Evolutionary conservation across 2,329 filamentous ascomycete species (phyloP).

Genomic region (Zopfia rhizophila): DNA sequence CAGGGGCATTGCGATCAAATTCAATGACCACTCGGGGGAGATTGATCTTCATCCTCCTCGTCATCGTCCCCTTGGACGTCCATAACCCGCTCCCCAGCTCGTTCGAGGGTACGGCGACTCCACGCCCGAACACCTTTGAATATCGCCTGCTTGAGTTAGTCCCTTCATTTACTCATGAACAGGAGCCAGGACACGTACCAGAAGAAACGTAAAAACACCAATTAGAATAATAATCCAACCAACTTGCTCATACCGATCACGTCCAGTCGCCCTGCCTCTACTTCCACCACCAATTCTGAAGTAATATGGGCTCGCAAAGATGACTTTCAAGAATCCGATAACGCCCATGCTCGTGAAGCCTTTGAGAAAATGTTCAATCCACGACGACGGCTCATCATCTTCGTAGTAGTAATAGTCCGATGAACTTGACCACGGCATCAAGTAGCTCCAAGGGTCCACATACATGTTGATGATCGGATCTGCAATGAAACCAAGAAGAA

Average conservation of each 20-base stretch:
- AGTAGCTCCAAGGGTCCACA: slow-evolving; percentile 72
- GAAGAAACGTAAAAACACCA: slow-evolving; percentile 82
- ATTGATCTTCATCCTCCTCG: slow-evolving; percentile 61
- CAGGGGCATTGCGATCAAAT: neutral
- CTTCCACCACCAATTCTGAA: slow-evolving; percentile 71
- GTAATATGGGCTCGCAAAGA: slow-evolving; percentile 79
- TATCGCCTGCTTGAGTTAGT: slow-evolving; percentile 66
- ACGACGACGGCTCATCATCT: slow-evolving; percentile 62
- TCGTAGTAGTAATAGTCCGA: slow-evolving; percentile 38
- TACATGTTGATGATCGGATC: slow-evolving; percentile 93
- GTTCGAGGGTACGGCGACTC: slow-evolving; percentile 77
- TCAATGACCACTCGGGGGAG: neutral
- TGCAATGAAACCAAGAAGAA: slow-evolving; percentile 87
- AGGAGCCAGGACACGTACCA: slow-evolving; percentile 64
- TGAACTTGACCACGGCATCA: slow-evolving; percentile 46
- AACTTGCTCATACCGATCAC: slow-evolving; percentile 80
- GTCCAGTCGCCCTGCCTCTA: slow-evolving; percentile 71
- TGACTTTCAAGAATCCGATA: slow-evolving; percentile 83
- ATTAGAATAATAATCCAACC: slow-evolving; percentile 83
- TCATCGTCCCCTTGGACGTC: slow-evolving; percentile 78
- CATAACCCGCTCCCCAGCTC: slow-evolving; percentile 80
- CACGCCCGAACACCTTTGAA: slow-evolving; percentile 83
- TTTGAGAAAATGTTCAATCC: slow-evolving; percentile 87
- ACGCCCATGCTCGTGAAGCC: slow-evolving; percentile 90
- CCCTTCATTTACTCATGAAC: neutral